Base-by-base conservation (phyloP, 2,329 filamentous ascomycete genomes). In the Diaporthe sp. region DNA sequence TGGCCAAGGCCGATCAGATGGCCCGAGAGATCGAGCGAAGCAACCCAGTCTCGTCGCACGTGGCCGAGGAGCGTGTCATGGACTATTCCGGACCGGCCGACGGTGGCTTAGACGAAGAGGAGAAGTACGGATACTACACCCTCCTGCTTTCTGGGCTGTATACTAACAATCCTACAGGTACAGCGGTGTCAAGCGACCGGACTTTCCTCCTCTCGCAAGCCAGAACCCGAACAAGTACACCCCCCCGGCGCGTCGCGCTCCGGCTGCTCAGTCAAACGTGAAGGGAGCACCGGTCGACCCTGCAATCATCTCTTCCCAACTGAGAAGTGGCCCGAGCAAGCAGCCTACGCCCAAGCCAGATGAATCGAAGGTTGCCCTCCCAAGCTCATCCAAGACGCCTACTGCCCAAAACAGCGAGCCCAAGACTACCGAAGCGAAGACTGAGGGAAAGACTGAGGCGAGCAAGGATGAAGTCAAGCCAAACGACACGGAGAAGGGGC, bases 21-120 rank as follows among this genome's bases (percentile, higher is more conserved):
- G 97, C 95, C 31, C 92, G 94, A 76, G 96, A 98, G 83, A 99
- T 99, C 79, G 95, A 98, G 84, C 88, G 90, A 61, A 94, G 92
- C 77, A 87, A 89, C 25, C 88, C 95, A 10, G 89, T 90, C 49
- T 98, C 97, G 73, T 87, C 93, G 6, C 97, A 99, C 81, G 91
- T 98, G 75, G 94, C 94, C 4, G 97, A 98, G 84, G 97, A 99
- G 86, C 93, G 96, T 81, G 90, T 95, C 71, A 89, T 91, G 89
- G 91, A 93, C 78, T 90, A 87, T 78, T 87, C 91, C n/a, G 89
- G 89, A 17, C 87, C 89, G 13, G 89, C 91, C 53, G 90, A 93
- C 71, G 92, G 92, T 70, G 92, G 90, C 75, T 93, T 91, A 19
- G 95, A 98, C 78, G 97, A 99, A 84, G 97, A 99, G 86, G 96